phyloP scores from a whole-genome alignment of 2,329 filamentous ascomycete genomes.

The Colletotrichum echinochloae region DNA sequence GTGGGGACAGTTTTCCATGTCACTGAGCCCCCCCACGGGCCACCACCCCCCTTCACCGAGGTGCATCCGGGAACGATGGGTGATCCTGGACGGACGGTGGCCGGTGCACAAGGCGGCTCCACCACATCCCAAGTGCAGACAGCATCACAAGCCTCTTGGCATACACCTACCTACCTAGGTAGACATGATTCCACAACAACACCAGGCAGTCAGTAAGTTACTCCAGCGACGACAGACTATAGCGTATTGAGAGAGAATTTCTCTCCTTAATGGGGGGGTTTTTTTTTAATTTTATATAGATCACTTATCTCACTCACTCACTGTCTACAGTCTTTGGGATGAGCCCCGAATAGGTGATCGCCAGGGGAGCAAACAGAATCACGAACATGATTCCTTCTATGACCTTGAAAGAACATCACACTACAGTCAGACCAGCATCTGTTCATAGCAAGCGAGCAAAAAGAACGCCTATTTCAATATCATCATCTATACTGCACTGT shows the following conservation, averaged over 20 bases:
- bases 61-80: conserved; percentile 19
- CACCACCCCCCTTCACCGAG: conserved; percentile 5
- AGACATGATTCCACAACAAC: neutral
- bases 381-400: neutral
- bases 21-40: neutral
- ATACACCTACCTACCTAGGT: neutral
- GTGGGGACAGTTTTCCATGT: conserved; percentile 27
- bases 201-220: neutral
- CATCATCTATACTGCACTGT: conserved; percentile 22
- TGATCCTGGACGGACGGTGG: neutral
- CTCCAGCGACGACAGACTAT: neutral
- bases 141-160: conserved; percentile 37
- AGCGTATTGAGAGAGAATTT: too few relatives aligned
- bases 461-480: conserved; percentile 32
- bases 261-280: too few relatives aligned
- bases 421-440: neutral
- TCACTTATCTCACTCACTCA: neutral
- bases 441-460: conserved; percentile 22
- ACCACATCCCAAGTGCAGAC: conserved; percentile 9
- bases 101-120: neutral
- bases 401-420: neutral
- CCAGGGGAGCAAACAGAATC: neutral
- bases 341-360: neutral
- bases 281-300: too few relatives aligned
- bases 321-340: neutral